phyloP scores from a whole-genome alignment of 148 eudicot genomes.

The Rheum nobile region DNA sequence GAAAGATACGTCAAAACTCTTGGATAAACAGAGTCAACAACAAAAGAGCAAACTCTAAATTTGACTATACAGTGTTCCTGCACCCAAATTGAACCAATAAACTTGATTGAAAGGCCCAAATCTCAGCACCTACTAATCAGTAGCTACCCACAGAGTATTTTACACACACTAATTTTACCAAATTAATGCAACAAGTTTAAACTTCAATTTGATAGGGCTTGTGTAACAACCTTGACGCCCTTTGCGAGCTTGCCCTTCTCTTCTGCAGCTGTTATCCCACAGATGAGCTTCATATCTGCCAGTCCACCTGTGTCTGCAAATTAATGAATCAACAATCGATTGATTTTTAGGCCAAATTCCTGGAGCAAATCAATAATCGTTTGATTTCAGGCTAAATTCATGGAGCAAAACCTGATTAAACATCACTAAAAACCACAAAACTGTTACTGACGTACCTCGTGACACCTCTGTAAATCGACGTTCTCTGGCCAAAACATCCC shows the following conservation, averaged over 20 bases:
- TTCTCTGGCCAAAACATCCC: conserved; percentile 5
- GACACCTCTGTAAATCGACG: conserved; percentile 7
- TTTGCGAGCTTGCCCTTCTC: conserved; percentile 69
- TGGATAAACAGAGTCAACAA: background rate
- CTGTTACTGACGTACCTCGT: background rate
- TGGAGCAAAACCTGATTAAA: background rate
- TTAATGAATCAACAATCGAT: background rate
- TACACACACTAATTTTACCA: too few relatives aligned
- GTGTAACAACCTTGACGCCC: conserved; percentile 52
- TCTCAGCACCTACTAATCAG: too few relatives aligned
- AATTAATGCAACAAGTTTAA: background rate
- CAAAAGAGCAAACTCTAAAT: background rate
- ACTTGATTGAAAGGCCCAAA: too few relatives aligned
- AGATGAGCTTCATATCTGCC: conserved; percentile 71
- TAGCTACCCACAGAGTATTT: too few relatives aligned
- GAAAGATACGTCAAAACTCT: background rate
- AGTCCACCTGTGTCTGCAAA: conserved; percentile 60
- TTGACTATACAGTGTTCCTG: background rate
- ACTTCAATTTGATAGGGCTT: background rate
- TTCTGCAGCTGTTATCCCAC: conserved; percentile 66
- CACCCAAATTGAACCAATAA: background rate
- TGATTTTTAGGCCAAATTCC: background rate
- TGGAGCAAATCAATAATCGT: background rate
- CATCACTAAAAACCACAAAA: background rate
- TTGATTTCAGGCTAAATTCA: background rate